phyloP scores from a whole-genome alignment of 2,329 filamentous ascomycete genomes.

The Plectosphaerella sp. region DNA sequence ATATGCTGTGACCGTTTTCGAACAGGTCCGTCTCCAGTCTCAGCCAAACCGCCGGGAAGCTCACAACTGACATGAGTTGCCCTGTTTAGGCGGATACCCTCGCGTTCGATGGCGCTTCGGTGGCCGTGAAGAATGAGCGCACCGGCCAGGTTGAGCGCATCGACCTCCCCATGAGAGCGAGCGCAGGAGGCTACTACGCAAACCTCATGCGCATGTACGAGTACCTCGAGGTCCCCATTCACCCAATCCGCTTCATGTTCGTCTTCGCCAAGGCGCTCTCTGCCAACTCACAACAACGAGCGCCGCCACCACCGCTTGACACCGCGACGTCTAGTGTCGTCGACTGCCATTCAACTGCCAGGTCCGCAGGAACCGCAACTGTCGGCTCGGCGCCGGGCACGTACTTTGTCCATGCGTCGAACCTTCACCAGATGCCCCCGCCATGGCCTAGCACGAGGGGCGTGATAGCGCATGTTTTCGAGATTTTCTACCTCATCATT shows the following conservation, averaged over 20 bases:
- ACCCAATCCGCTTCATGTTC: slow-evolving; percentile 48
- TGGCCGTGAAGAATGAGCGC: slow-evolving; percentile 25
- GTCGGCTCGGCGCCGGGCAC: slow-evolving; percentile 19
- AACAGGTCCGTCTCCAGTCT: slow-evolving; percentile 23
- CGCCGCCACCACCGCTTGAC: no score
- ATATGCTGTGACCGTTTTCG: slow-evolving; percentile 29
- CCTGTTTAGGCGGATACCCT: slow-evolving; percentile 22
- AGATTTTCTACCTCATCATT: slow-evolving; percentile 37
- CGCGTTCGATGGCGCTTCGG: slow-evolving; percentile 32
- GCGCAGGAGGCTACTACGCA: slow-evolving; percentile 42
- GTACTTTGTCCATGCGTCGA: slow-evolving; percentile 51
- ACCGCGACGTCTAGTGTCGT: background rate
- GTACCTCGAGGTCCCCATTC: slow-evolving; percentile 44
- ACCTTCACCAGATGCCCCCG: slow-evolving; percentile 43
- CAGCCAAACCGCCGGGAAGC: background rate
- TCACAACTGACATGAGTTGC: background rate
- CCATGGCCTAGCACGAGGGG: slow-evolving; percentile 31
- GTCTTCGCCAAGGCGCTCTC: slow-evolving; percentile 35
- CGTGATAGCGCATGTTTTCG: slow-evolving; percentile 32
- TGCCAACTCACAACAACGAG: background rate
- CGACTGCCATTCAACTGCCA: background rate
- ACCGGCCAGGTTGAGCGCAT: slow-evolving; percentile 26
- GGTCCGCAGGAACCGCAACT: background rate
- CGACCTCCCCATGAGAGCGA: slow-evolving; percentile 33
- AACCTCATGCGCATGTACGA: slow-evolving; percentile 54